Conservation (phyloP, 1,284 basidiomycete genomes). For the Boletus nobilissimus region DNA sequence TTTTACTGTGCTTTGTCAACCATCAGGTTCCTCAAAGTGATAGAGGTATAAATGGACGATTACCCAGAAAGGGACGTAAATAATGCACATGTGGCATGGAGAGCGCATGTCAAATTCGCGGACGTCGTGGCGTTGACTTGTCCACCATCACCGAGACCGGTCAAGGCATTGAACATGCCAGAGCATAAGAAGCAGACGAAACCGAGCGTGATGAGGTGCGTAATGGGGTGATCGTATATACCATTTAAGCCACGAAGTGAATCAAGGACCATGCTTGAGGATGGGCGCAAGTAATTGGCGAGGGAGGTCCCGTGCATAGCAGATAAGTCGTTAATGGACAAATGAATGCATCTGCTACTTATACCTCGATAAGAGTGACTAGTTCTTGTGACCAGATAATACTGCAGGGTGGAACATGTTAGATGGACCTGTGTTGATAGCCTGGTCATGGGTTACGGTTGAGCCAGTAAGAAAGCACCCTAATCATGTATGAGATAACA, state of each 20-base stretch:
- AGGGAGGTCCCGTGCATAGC: background rate
- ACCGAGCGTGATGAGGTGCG: conserved; percentile 49
- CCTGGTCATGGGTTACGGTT: background rate
- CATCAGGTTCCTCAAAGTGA: background rate
- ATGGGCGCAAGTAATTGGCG: background rate
- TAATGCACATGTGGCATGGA: conserved; percentile 58
- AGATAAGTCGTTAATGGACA: background rate
- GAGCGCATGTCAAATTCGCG: conserved; percentile 51
- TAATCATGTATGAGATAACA: too few relatives aligned
- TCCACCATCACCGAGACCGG: conserved; percentile 54
- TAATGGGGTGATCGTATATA: conserved; percentile 38
- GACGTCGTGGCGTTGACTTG: conserved; percentile 46
- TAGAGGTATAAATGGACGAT: background rate
- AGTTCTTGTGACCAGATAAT: background rate
- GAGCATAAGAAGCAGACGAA: conserved; percentile 55
- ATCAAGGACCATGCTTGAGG: background rate
- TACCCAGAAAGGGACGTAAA: conserved; percentile 59
- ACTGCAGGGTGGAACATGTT: background rate
- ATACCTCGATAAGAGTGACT: background rate
- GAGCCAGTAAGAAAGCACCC: too few relatives aligned
- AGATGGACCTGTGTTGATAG: background rate
- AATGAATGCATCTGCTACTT: background rate
- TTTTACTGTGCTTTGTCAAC: conserved; percentile 55
- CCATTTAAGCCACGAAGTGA: background rate
- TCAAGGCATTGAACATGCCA: conserved; percentile 48